Evolutionary conservation across 371 early-diverging fungal species (phyloP).

Genomic region (Rhizopus sp.): DNA sequence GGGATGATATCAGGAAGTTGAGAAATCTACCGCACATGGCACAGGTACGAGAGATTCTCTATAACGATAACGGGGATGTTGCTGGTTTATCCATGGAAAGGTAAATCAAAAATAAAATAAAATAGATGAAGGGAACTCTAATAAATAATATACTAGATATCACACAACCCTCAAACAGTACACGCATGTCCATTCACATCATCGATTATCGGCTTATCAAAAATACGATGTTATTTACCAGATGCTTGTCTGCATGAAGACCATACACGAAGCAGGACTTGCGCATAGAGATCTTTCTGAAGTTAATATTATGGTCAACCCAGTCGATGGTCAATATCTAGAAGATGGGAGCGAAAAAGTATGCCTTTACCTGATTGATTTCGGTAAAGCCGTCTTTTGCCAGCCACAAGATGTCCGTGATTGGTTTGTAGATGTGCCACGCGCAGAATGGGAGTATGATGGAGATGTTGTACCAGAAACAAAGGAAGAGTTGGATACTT

Average conservation of each 20-base stretch:
- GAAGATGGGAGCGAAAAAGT: constrained; percentile 58
- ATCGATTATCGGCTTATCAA: constrained; percentile 59
- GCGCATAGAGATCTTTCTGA: constrained; percentile 71
- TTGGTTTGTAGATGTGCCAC: constrained; percentile 59
- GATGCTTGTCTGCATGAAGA: constrained; percentile 63
- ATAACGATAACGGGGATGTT: constrained; percentile 49
- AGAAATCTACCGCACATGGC: constrained; percentile 49
- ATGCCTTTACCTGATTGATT: constrained; percentile 62
- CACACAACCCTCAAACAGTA: constrained; percentile 62
- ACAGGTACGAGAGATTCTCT: constrained; percentile 46
- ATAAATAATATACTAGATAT: constrained; percentile 26
- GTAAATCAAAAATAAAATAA: constrained; percentile 13
- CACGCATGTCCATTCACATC: constrained; percentile 57
- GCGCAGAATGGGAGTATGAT: constrained; percentile 42
- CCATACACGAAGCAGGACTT: constrained; percentile 61
- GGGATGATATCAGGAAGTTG: constrained; percentile 35
- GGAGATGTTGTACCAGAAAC: constrained; percentile 51
- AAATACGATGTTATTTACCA: constrained; percentile 61
- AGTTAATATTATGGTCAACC: constrained; percentile 70
- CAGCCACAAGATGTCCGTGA: constrained; percentile 51
- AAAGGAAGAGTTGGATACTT: constrained; percentile 48
- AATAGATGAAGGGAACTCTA: background rate
- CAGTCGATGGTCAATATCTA: constrained; percentile 39
- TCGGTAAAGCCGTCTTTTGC: constrained; percentile 68
- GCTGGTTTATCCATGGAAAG: constrained; percentile 51